A percentile compares a stretch with the other conserved stretches of the same genome.
phyloP scores from a whole-genome alignment of 768 basidiomycete species.

The Tephrocybe sp. region DNA sequence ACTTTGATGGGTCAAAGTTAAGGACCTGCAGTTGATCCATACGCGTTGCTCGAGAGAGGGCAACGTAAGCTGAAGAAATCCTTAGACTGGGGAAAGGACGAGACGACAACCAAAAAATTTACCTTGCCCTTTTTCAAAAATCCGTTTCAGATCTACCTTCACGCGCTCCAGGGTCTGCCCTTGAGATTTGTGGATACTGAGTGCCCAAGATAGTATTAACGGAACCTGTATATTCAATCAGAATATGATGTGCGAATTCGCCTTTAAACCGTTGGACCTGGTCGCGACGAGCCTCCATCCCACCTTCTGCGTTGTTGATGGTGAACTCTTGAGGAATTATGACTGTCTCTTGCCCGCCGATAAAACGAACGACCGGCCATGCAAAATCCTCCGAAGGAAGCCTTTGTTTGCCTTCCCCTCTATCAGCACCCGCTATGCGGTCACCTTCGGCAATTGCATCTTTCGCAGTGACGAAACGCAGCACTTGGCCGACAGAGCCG shows the following conservation, averaged over 20 bases:
- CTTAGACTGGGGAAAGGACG: too few relatives aligned
- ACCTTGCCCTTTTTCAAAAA: slow-evolving; percentile 85
- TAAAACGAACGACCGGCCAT: slow-evolving; percentile 66
- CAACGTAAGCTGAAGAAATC: slow-evolving; percentile 60
- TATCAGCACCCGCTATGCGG: slow-evolving; percentile 36
- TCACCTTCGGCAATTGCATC: slow-evolving; percentile 39
- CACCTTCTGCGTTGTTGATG: slow-evolving; percentile 56
- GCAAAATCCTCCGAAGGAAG: slow-evolving; percentile 13
- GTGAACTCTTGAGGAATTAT: slow-evolving; percentile 61
- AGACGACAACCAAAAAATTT: not conserved
- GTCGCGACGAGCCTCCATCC: slow-evolving; percentile 53
- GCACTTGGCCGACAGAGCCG: slow-evolving; percentile 61
- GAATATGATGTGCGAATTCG: not conserved
- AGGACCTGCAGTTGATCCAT: slow-evolving; percentile 63
- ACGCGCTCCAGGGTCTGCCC: slow-evolving; percentile 87
- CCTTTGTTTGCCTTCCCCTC: slow-evolving; percentile 23
- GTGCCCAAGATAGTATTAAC: slow-evolving; percentile 83
- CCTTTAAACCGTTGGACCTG: slow-evolving; percentile 44
- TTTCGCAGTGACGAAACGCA: slow-evolving; percentile 39
- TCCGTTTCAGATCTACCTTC: slow-evolving; percentile 69
- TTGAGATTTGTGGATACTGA: slow-evolving; percentile 88
- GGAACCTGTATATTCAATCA: slow-evolving; percentile 46
- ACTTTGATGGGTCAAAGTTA: slow-evolving; percentile 62
- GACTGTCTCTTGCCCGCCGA: slow-evolving; percentile 41
- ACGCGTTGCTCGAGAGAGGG: slow-evolving; percentile 70